Base-by-base conservation (phyloP, 2,329 filamentous ascomycete species). In the Monilinia laxa region DNA sequence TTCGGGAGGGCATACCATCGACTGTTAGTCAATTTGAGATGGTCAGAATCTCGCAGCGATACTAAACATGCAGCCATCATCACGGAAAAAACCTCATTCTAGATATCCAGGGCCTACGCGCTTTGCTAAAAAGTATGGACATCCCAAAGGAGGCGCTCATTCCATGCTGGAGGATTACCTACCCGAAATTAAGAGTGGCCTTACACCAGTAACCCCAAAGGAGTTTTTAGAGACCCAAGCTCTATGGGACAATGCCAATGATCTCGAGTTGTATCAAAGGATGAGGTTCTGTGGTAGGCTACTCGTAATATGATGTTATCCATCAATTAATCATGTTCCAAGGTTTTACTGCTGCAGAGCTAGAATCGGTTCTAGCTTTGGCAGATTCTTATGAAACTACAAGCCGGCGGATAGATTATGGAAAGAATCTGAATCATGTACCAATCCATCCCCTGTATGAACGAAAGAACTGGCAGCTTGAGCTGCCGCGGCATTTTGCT, bases 341-440 rank as follows among this genome's bases (percentile, higher is more conserved):
- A 60, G 57, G 57, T 12, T 60, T 60, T 6, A 60, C 57, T 14
- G 57, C 57, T 14, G 57, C 57, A 38, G 57, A 60, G 42, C 14
- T 49, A 28, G n/a, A 60, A 60, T 60, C 42, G 16, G 28, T 60
- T 23, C 12, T 60, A 23, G 57, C 42, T 51, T 60, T 60, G 42
- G 28, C 57, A 60, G 57, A 49, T 51, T 51, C 28, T 25, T 23
- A 38, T 7, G 58, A 51, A 51, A 51, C 45, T 12, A 51, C 31
- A 38, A 51, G 58, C 38, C 58, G 20, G 20, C 31, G 45, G 28
- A 12, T 38, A 38, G 2, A 49, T 12, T 38, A 25, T 18, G 57
- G 42, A 51, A 51, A 35, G 31, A 47, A 60, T 49, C 57, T 60
- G 23, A 42, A 23, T 28, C 20, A 51, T 23, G 57, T 51, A 31